Conservation (phyloP, 2,329 filamentous ascomycete species). For the Nigrospora oryzae region DNA sequence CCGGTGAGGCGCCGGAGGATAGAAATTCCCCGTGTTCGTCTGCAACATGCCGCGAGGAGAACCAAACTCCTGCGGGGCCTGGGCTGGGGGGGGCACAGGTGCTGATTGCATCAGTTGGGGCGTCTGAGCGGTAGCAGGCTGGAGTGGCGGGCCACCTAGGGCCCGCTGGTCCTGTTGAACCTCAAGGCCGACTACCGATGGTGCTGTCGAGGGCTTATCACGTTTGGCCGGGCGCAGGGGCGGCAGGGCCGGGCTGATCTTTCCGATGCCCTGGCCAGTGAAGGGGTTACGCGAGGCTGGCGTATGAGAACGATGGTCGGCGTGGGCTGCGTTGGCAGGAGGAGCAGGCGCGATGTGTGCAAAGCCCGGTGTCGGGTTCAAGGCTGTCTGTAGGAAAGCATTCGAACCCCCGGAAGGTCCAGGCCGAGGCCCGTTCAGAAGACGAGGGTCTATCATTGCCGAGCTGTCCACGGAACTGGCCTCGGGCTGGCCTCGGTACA, state of each 20-base stretch:
- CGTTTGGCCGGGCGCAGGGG: constrained; percentile 22
- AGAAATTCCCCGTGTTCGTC: constrained; percentile 25
- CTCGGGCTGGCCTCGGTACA: constrained; percentile 7
- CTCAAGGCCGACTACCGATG: constrained; percentile 3
- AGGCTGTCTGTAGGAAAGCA: constrained; percentile 26
- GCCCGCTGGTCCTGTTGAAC: constrained; percentile 6
- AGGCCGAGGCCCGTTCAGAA: constrained; percentile 12
- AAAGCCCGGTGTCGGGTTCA: constrained; percentile 21
- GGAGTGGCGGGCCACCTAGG: background rate
- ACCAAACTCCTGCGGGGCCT: constrained; percentile 16
- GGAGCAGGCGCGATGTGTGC: constrained; percentile 20
- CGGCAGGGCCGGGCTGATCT: constrained; percentile 24
- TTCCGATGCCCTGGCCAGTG: constrained; percentile 15
- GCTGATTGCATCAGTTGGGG: constrained; percentile 8
- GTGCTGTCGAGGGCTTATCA: constrained; percentile 7
- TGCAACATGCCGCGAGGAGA: constrained; percentile 17
- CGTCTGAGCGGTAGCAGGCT: background rate
- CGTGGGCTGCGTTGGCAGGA: constrained; percentile 10
- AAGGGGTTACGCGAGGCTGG: constrained; percentile 22
- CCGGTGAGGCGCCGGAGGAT: constrained; percentile 22
- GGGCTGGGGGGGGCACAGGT: constrained; percentile 6
- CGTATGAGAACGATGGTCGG: constrained; percentile 9
- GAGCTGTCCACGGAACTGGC: constrained; percentile 6
- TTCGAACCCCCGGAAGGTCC: constrained; percentile 12
- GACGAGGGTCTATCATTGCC: constrained; percentile 19